Evolutionary conservation across 176 grass and related monocot species (phyloP).

Genomic region (Oryza meridionalis): DNA sequence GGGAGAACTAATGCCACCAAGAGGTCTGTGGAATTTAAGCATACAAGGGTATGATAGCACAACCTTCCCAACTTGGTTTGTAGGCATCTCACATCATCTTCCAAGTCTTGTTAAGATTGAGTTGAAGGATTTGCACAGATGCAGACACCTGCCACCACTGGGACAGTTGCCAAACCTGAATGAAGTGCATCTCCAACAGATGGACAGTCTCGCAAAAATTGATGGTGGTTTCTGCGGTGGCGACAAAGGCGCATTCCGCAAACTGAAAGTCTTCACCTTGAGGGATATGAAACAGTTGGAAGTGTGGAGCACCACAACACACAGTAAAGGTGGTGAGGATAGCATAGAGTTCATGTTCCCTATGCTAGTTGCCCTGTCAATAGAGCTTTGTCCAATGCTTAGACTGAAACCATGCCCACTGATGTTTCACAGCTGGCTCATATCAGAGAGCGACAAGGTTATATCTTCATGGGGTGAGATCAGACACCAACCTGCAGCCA

Average conservation of each 20-base stretch:
- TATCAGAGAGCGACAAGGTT: fast-evolving
- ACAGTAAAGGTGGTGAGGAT: not conserved
- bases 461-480: not conserved
- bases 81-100: not conserved
- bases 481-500: not conserved
- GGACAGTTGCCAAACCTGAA: not conserved
- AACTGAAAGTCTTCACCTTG: fast-evolving
- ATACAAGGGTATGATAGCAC: not conserved
- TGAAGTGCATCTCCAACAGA: not conserved
- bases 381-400: fast-evolving
- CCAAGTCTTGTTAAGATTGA: not conserved
- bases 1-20: not conserved
- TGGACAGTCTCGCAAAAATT: not conserved
- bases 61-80: not conserved
- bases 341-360: slow-evolving; percentile 21
- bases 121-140: not conserved
- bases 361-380: fast-evolving
- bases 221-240: not conserved
- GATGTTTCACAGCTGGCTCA: not conserved
- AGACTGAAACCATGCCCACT: slow-evolving; percentile 1
- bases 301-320: slow-evolving; percentile 11
- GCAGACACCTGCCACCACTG: not conserved
- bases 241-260: not conserved
- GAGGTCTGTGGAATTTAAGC: not conserved
- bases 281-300: not conserved